phyloP scores from a whole-genome alignment of 768 basidiomycete genomes.

The Tulasnella sp. region DNA sequence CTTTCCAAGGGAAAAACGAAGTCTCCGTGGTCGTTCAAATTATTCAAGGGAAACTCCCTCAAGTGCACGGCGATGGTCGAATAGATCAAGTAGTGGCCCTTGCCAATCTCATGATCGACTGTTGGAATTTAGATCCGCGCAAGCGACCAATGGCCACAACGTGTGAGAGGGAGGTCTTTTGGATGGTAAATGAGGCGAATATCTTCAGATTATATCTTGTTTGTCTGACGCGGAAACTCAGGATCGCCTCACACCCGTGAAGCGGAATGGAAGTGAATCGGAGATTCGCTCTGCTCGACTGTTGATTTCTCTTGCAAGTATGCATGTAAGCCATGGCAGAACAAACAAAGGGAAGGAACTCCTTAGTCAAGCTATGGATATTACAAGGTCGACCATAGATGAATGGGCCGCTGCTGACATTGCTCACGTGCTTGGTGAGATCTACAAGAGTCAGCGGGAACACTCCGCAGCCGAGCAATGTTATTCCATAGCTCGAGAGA shows the following conservation, averaged over 20 bases:
- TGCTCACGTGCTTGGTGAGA: not conserved
- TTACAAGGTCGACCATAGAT: not conserved
- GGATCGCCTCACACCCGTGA: not conserved
- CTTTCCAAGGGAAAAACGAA: not conserved
- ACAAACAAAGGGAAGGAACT: not conserved
- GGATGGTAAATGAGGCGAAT: not conserved
- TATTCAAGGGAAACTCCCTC: not conserved
- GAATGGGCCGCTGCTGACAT: not conserved
- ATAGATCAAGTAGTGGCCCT: not conserved
- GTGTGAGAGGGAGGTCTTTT: not conserved
- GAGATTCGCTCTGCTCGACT: not conserved
- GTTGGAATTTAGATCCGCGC: not conserved
- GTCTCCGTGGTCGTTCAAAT: not conserved
- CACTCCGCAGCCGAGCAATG: no score
- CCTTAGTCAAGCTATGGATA: not conserved
- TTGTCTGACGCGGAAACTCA: not conserved
- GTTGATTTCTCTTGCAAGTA: not conserved
- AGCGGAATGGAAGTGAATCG: not conserved
- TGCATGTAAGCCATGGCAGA: not conserved
- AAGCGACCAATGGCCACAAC: not conserved
- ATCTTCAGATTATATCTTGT: not conserved
- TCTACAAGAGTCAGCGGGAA: no score
- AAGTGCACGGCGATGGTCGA: not conserved
- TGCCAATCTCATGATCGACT: not conserved
- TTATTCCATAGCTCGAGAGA: no score